Evolutionary conservation across 345 rosid genomes (phyloP).

Genomic region (Populus tremula): DNA sequence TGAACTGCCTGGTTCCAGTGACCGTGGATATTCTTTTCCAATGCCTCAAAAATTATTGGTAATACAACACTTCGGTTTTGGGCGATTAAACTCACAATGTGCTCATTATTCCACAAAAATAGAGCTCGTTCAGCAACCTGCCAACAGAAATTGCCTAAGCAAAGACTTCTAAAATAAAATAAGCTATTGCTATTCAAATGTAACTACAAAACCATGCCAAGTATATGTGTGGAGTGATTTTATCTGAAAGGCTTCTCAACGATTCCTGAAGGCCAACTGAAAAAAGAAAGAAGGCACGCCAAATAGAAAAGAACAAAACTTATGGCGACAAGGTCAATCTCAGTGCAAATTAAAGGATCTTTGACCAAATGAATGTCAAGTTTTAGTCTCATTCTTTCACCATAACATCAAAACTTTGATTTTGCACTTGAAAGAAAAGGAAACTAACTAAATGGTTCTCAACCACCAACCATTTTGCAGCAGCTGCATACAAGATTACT

Average conservation of each 20-base stretch:
- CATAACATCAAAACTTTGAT: not conserved
- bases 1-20: slow-evolving; percentile 94
- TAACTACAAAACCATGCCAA: not conserved
- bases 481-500: not conserved
- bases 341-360: not conserved
- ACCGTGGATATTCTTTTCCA: slow-evolving; percentile 68
- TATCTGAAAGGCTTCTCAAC: not conserved
- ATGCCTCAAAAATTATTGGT: slow-evolving; percentile 66
- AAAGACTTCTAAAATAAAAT: slow-evolving; percentile 1
- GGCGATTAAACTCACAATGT: slow-evolving; percentile 67
- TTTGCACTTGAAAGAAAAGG: not conserved
- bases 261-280: not conserved
- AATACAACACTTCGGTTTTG: slow-evolving; percentile 62
- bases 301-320: not conserved
- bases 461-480: not conserved
- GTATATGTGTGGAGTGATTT: not conserved
- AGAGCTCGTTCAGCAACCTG: slow-evolving; percentile 91
- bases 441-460: not conserved
- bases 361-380: not conserved
- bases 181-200: not conserved
- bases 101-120: slow-evolving; percentile 93
- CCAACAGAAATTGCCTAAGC: slow-evolving; percentile 22
- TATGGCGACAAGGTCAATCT: not conserved
- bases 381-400: not conserved
- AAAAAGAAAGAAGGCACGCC: not conserved